phyloP scores from a whole-genome alignment of 257 asterid species.

The Fraxinus cuspidata region DNA sequence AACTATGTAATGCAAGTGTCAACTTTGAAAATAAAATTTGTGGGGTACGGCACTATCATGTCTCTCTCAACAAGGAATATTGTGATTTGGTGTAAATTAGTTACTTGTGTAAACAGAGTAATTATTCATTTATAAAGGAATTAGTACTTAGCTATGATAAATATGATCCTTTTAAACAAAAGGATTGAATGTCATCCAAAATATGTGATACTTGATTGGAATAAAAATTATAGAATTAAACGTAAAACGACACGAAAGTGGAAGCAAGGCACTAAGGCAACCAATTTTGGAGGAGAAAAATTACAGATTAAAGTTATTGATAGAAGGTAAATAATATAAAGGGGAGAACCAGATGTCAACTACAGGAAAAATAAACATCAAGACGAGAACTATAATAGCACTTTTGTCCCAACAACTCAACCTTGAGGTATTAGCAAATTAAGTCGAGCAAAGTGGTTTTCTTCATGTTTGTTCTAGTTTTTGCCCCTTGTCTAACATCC shows the following conservation, averaged over 20 bases:
- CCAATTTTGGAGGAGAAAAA: neutral
- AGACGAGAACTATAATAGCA: neutral
- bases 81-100: neutral
- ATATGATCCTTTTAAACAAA: too few relatives aligned
- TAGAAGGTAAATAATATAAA: neutral
- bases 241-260: neutral
- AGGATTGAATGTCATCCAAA: neutral
- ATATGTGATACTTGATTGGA: neutral
- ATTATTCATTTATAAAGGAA: neutral
- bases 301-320: neutral
- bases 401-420: neutral
- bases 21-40: neutral
- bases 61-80: neutral
- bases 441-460: neutral
- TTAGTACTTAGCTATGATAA: neutral
- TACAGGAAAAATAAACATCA: neutral
- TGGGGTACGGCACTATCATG: neutral
- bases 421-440: neutral
- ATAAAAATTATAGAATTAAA: neutral
- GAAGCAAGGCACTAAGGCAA: neutral
- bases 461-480: neutral
- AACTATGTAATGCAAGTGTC: neutral
- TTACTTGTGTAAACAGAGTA: neutral
- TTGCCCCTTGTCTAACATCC: neutral
- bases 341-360: neutral